phyloP scores from a whole-genome alignment of 257 asterid species.

The Solanum arcanum region DNA sequence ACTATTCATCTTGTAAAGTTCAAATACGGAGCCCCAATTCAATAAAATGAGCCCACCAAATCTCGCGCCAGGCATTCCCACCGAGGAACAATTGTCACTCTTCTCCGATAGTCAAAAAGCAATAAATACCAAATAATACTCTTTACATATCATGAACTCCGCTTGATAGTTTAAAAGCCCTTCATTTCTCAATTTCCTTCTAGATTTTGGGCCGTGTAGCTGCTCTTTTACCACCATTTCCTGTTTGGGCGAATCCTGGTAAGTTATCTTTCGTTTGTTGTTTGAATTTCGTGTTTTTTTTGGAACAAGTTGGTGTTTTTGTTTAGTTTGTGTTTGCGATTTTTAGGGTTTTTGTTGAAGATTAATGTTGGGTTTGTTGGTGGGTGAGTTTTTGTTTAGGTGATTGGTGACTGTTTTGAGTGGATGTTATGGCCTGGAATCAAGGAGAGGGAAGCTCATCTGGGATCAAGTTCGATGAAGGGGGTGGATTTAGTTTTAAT shows the following conservation, averaged over 20 bases:
- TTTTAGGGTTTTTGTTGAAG: conserved; percentile 8
- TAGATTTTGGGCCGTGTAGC: not conserved
- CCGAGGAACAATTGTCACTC: not conserved
- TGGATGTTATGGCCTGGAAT: conserved; percentile 30
- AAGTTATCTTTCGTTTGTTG: not conserved
- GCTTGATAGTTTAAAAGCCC: not conserved
- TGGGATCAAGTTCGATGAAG: conserved; percentile 13
- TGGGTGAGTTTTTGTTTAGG: not conserved
- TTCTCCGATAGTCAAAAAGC: not conserved
- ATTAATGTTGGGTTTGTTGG: not conserved
- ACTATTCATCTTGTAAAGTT: not conserved
- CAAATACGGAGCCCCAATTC: not conserved
- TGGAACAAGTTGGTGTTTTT: not conserved
- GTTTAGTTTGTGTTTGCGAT: not conserved
- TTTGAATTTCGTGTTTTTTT: not conserved
- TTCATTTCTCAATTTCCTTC: not conserved
- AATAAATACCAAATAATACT: not conserved
- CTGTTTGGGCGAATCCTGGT: not conserved
- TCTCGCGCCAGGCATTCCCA: conserved; percentile 10
- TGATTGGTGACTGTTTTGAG: not conserved
- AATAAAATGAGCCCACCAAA: not conserved
- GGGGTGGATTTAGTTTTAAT: conserved; percentile 6
- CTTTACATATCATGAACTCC: not conserved
- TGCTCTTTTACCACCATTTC: not conserved
- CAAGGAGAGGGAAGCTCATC: conserved; percentile 13